Evolutionary conservation across 148 eudicot genomes (phyloP), one percentile per base, ranked within the genome.

Genomic region (Vaccinium darrowii): DNA sequence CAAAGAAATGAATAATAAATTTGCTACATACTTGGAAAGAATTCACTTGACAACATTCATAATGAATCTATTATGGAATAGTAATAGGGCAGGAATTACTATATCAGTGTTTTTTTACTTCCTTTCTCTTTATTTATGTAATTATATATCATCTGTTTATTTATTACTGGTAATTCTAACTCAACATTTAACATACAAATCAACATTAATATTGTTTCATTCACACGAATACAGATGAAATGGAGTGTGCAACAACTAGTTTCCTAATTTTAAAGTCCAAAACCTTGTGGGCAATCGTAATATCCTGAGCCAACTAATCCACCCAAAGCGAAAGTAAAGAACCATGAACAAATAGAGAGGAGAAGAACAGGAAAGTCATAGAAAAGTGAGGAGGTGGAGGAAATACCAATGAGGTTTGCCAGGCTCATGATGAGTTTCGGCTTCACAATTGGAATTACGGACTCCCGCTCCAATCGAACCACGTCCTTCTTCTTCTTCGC

Each of bases 361-460:
- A 19, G 67, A 21, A 62, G 7, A n/a, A 10, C 39, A 36, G 39
- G 39, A 36, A 36, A 36, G 39, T 36, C 39, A 36, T 36, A 36
- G 39, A 36, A 36, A 36, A 36, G 39, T 36, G 67, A 21, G 67
- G 23, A 18, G 63, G 67, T 21, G 18, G 69, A 0, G 12, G 51
- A 18, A 62, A 65, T 87, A 94, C 98, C 93, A 82, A 94, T 92
- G 82, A 91, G 94, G 88, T 93, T 93, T 69, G 98, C 92, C 85
- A 94, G 76, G 84, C 90, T 86, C 92, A 91, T 91, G 65, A 91
- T 81, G 81, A 93, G 90, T 75, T 85, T 92, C 54, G 96, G 98
- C 85, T 94, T 94, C 86, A 94, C 83, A 76, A 93, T 74, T 12
- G 98, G 96, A 84, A 94, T 94, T 4, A 94, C 98, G 47, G 96